Evolutionary conservation across 192 early-diverging fungal genomes (phyloP).

Genomic region (Backusella psychrophila): DNA sequence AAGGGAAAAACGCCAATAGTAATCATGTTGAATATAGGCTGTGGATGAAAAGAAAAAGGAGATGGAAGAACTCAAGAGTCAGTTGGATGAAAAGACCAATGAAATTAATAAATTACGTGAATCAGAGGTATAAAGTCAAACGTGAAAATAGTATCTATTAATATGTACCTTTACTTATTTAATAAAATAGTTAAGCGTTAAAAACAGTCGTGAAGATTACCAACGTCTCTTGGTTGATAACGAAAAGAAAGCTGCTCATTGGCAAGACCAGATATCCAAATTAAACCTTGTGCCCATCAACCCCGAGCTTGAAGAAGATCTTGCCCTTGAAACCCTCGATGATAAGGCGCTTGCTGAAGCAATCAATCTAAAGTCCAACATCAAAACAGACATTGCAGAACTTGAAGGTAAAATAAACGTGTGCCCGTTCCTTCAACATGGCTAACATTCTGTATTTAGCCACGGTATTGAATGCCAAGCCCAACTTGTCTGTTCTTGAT

Average conservation of each 20-base stretch:
- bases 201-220: slow-evolving; percentile 64
- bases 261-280: slow-evolving; percentile 40
- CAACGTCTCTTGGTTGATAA: slow-evolving; percentile 58
- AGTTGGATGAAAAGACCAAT: slow-evolving; percentile 64
- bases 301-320: slow-evolving; percentile 40
- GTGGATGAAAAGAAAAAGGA: slow-evolving; percentile 70
- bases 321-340: slow-evolving; percentile 53
- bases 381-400: slow-evolving; percentile 70
- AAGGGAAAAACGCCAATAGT: not conserved
- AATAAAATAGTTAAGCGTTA: slow-evolving; percentile 43
- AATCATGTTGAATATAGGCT: slow-evolving; percentile 29
- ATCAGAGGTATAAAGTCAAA: slow-evolving; percentile 47
- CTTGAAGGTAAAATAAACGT: slow-evolving; percentile 57
- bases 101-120: slow-evolving; percentile 66
- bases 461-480: slow-evolving; percentile 50
- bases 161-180: slow-evolving; percentile 19
- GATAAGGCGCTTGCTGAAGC: slow-evolving; percentile 64
- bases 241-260: slow-evolving; percentile 56
- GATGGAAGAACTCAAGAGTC: slow-evolving; percentile 61
- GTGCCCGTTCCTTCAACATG: too few species aligned
- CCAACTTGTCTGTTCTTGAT: slow-evolving; percentile 84
- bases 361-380: slow-evolving; percentile 47
- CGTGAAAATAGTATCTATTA: not conserved
- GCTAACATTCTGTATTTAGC: slow-evolving; percentile 17
- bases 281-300: slow-evolving; percentile 57